Evolutionary conservation across 225 moss, liverwort and hornwort species (phyloP).

Genomic region (Physcomitrellopsis africana): DNA sequence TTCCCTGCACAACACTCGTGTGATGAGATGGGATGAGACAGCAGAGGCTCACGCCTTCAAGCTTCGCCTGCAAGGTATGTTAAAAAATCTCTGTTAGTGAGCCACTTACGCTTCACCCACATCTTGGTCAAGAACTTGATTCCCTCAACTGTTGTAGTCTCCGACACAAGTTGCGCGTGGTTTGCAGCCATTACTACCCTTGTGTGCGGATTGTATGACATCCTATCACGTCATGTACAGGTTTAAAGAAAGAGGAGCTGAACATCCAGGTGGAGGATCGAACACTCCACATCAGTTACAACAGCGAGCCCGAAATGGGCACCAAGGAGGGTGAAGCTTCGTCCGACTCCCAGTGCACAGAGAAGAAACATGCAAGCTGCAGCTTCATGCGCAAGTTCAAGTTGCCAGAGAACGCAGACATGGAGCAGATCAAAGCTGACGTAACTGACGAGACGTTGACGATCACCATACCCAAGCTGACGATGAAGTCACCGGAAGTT

Average conservation of each 20-base stretch:
- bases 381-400: slow-evolving; percentile 51
- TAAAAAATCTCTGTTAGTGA: neutral
- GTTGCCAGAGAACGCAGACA: slow-evolving; percentile 49
- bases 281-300: slow-evolving; percentile 34
- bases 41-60: slow-evolving; percentile 39
- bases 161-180: too few relatives aligned
- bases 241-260: slow-evolving; percentile 47
- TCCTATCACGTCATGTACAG: neutral
- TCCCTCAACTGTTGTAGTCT: neutral
- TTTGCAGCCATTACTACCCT: neutral
- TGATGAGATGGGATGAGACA: slow-evolving; percentile 44
- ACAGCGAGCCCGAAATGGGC: slow-evolving; percentile 16
- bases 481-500: slow-evolving; percentile 27
- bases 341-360: slow-evolving; percentile 4
- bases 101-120: neutral
- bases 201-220: neutral
- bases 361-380: slow-evolving; percentile 13
- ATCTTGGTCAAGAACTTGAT: neutral
- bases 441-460: slow-evolving; percentile 52
- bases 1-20: slow-evolving; percentile 31
- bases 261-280: slow-evolving; percentile 45
- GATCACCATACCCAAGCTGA: slow-evolving; percentile 54
- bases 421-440: slow-evolving; percentile 54
- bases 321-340: slow-evolving; percentile 16
- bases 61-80: slow-evolving; percentile 37